These are phyloP conservation scores for Plectranthus barbatus DNA, from an alignment of 257 asterid species.

Conservation along the genomic window DNA sequence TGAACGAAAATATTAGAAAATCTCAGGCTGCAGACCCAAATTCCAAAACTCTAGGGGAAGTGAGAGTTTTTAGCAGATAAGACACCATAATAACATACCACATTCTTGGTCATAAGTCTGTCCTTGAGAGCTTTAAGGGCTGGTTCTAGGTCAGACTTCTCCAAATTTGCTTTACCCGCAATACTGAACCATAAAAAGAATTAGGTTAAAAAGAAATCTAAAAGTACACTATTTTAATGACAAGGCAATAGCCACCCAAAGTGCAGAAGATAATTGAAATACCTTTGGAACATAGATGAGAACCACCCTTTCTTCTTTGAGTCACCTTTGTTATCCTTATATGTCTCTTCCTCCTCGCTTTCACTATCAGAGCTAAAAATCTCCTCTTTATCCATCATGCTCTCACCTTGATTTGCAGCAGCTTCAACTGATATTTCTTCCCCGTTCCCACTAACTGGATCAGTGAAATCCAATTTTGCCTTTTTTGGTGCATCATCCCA, in stretches of 20 bases:
- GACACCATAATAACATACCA: constrained; percentile 46
- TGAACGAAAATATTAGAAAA: not conserved
- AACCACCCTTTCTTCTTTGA: constrained; percentile 85
- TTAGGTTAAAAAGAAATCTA: not conserved
- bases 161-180: constrained; percentile 89
- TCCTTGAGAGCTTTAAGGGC: constrained; percentile 95
- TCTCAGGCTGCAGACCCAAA: not conserved
- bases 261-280: not conserved
- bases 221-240: not conserved
- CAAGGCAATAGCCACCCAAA: not conserved
- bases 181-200: constrained; percentile 38
- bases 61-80: not conserved
- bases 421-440: constrained; percentile 49
- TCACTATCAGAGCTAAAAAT: constrained; percentile 75
- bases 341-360: constrained; percentile 43
- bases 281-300: constrained; percentile 93
- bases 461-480: constrained; percentile 74
- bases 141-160: constrained; percentile 79
- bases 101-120: constrained; percentile 98
- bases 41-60: not conserved
- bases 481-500: constrained; percentile 75
- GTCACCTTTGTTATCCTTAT: constrained; percentile 39
- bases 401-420: constrained; percentile 59
- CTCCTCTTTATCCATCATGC: constrained; percentile 98
- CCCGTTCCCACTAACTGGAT: constrained; percentile 67